phyloP scores from a whole-genome alignment of 2,329 filamentous ascomycete species.

The Aspergillus floridensis region DNA sequence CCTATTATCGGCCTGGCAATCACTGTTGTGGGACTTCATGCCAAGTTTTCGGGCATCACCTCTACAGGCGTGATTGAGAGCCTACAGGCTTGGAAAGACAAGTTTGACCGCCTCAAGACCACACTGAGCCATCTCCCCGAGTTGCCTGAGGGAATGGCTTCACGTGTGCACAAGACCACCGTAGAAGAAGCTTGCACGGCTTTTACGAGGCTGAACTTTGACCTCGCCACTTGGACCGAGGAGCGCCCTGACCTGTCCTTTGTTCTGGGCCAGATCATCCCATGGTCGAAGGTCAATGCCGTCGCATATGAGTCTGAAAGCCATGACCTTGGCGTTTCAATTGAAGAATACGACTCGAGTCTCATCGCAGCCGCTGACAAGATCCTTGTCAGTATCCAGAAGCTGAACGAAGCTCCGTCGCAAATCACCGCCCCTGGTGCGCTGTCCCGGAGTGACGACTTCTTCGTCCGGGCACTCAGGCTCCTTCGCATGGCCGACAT shows the following conservation, averaged over 20 bases:
- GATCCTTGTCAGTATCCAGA: constrained; percentile 76
- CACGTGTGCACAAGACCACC: constrained; percentile 27
- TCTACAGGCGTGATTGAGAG: constrained; percentile 46
- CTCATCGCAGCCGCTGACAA: constrained; percentile 68
- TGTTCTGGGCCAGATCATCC: constrained; percentile 62
- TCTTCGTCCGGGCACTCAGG: constrained; percentile 54
- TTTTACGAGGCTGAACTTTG: constrained; percentile 30
- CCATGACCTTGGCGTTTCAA: constrained; percentile 21
- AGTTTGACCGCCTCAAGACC: constrained; percentile 46
- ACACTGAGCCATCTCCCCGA: constrained; percentile 45
- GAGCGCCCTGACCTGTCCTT: constrained; percentile 61
- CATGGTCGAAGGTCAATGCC: constrained; percentile 56
- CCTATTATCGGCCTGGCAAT: constrained; percentile 64
- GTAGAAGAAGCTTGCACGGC: constrained; percentile 28
- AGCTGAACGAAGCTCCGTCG: constrained; percentile 55
- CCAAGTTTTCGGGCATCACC: constrained; percentile 58
- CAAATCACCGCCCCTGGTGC: constrained; percentile 63
- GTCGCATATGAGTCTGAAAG: constrained; percentile 9
- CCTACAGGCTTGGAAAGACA: constrained; percentile 53
- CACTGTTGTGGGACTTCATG: constrained; percentile 64
- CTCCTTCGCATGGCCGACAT: constrained; percentile 61
- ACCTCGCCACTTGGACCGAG: constrained; percentile 47
- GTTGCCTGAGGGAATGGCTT: constrained; percentile 53
- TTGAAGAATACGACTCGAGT: constrained; percentile 54
- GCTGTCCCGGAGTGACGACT: constrained; percentile 58